Percentiles rank a stretch among this genome's conserved stretches.
These are phyloP conservation scores for Didymella arachidicola DNA, from an alignment of 2,329 filamentous ascomycete species.

Conservation along the genomic window DNA sequence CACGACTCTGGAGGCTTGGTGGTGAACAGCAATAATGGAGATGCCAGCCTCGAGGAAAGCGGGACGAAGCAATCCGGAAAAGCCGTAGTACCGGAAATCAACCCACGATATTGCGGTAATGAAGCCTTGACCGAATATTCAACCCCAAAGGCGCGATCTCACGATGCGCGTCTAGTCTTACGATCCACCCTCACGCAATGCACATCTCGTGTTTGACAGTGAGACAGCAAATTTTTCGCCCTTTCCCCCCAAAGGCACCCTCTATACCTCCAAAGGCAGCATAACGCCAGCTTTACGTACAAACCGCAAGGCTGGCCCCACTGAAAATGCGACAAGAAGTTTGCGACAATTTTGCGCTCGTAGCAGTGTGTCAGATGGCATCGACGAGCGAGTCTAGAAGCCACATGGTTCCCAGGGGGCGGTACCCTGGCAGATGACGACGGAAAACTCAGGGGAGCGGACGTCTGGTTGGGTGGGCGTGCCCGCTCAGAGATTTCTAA, in stretches of 20 bases:
- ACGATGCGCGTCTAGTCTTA: constrained; percentile 8
- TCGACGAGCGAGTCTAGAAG: constrained; percentile 13
- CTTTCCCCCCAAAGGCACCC: constrained; percentile 21
- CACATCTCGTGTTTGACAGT: constrained; percentile 7
- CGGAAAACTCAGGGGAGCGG: constrained; percentile 16
- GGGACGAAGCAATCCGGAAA: constrained; percentile 14
- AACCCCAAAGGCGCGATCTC: constrained; percentile 10
- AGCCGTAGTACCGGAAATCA: constrained; percentile 17
- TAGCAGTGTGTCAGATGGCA: constrained; percentile 6
- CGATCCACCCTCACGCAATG: constrained; percentile 13
- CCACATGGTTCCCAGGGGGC: not conserved
- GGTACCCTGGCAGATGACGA: constrained; percentile 10
- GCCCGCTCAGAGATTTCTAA: constrained; percentile 19
- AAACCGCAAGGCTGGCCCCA: constrained; percentile 8
- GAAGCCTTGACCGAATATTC: constrained; percentile 12
- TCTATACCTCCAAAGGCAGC: constrained; percentile 23
- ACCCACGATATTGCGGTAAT: constrained; percentile 7
- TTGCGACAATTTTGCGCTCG: constrained; percentile 10
- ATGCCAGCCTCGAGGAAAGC: not conserved
- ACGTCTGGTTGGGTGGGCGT: constrained; percentile 8
- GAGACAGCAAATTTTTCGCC: constrained; percentile 21
- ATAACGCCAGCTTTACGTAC: constrained; percentile 19
- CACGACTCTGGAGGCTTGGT: not conserved
- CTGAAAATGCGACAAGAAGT: constrained; percentile 16
- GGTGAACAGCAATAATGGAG: not conserved